A percentile compares a stretch with the other conserved stretches of the same genome.
These are phyloP conservation scores for Candida nemodendra DNA, from an alignment of 805 yeast species.

Conservation along the genomic window DNA sequence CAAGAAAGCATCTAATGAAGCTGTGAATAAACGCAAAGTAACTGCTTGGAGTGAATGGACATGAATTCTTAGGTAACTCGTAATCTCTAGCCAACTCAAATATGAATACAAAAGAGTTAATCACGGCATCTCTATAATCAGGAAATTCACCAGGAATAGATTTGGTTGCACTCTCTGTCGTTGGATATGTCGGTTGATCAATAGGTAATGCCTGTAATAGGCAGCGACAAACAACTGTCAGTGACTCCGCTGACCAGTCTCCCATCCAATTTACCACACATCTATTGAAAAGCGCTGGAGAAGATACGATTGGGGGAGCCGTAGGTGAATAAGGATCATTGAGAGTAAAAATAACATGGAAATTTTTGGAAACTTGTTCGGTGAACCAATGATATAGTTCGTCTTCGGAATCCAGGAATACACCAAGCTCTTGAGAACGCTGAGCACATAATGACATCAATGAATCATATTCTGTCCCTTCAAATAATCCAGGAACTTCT, in stretches of 20 bases:
- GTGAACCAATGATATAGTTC: conserved; percentile 78
- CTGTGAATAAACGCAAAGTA: conserved; percentile 49
- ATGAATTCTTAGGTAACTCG: neutral
- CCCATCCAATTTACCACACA: conserved; percentile 92
- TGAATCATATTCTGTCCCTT: conserved; percentile 60
- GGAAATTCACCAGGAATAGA: conserved; percentile 12
- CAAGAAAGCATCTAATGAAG: conserved; percentile 42
- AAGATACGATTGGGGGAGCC: conserved; percentile 53
- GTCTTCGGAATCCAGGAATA: conserved; percentile 61
- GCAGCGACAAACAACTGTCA: conserved; percentile 48
- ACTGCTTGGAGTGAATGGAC: conserved; percentile 47
- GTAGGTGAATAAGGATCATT: conserved; percentile 44
- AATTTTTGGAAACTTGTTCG: conserved; percentile 59
- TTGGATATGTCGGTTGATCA: conserved; percentile 42
- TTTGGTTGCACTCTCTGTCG: conserved; percentile 31
- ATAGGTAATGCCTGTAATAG: conserved; percentile 42
- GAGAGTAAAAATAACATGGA: conserved; percentile 82
- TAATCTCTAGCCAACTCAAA: conserved; percentile 34
- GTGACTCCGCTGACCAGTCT: conserved; percentile 60
- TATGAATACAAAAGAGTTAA: conserved; percentile 45
- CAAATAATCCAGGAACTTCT: conserved; percentile 86
- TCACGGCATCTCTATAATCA: conserved; percentile 36
- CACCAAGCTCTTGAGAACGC: conserved; percentile 57
- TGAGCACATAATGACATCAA: conserved; percentile 57
- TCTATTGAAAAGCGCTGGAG: conserved; percentile 87